Percentiles rank a stretch among this genome's conserved stretches.
Conservation (phyloP, 2,329 filamentous ascomycete species). For the Lachnellula hyalina region DNA sequence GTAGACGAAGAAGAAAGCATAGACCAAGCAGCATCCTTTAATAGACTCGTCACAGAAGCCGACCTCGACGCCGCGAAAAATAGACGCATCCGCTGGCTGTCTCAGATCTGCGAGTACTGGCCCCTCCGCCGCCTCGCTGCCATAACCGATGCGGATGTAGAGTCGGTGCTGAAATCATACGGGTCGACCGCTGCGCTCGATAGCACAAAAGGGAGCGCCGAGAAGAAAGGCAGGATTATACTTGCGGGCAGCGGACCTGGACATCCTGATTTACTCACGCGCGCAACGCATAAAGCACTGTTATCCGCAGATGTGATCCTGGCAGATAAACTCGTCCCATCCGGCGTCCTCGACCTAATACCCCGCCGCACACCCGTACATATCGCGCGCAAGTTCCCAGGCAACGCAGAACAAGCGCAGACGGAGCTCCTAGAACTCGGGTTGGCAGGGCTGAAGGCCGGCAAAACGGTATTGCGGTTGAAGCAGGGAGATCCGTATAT, state of each 20-base stretch:
- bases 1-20: constrained; percentile 50
- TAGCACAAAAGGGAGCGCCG: constrained; percentile 25
- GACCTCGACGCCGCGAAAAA: constrained; percentile 71
- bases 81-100: constrained; percentile 84
- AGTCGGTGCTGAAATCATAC: constrained; percentile 71
- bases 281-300: constrained; percentile 73
- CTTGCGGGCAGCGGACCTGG: constrained; percentile 90
- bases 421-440: constrained; percentile 80
- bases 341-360: constrained; percentile 80
- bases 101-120: constrained; percentile 99
- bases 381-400: constrained; percentile 95
- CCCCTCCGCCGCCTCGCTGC: constrained; percentile 75
- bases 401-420: constrained; percentile 91
- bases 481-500: constrained; percentile 98
- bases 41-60: constrained; percentile 70
- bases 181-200: constrained; percentile 31
- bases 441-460: constrained; percentile 60
- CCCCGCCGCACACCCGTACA: constrained; percentile 83
- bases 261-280: constrained; percentile 85
- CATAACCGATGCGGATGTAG: constrained; percentile 75
- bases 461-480: constrained; percentile 77
- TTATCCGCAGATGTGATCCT: constrained; percentile 71
- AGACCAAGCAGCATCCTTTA: constrained; percentile 78
- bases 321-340: constrained; percentile 80
- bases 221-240: constrained; percentile 63